Evolutionary conservation across 352 stramenopile species (phyloP), one percentile per base, ranked within the genome.

Genomic region (Globisporangium spiculum): DNA sequence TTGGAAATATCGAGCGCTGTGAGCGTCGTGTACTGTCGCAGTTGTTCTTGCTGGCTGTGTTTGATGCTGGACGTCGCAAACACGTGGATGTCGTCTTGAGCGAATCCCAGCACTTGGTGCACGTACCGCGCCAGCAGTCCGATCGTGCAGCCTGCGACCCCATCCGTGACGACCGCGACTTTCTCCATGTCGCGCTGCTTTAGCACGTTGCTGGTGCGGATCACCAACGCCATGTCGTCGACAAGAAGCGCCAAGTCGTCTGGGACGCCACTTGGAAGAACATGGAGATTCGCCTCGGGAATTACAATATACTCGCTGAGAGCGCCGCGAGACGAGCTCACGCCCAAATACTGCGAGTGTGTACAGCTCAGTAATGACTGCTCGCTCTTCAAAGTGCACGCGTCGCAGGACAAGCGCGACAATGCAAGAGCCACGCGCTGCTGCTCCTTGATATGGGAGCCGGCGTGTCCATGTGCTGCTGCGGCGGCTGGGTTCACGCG

Each of bases 221-320:
- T 58, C 14, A 80, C 70, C 44, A 83, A 56, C 4, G 80, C 72
- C 1, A 75, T 52, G 68, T 88, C 80, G 63, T 75, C 71, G 0
- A 76, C 67, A 12, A 86, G 55, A 8, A 88, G 69, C 61, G 77
- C 73, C 16, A 88, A 24, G 27, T 86, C 78, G 44, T 86, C 72
- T 16, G 80, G 73, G 4, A 88, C 12, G 16, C 8, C 36, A 8
- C 59, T 34, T 20, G 80, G 76, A 1, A 86, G 60, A 22, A 69
- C 66, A 5, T 59, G 67, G 41, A 88, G 55, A 27, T 74, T 85
- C 5, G 67, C 65, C 27, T 75, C 14, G 24, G 78, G 80, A 9
- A 88, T 10, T 27, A 79, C 77, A 22, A 85, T 69, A 68, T 75
- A 81, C 60, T 88, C 72, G 5, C 75, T 70, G 2, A 88, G 68